Percentiles rank a stretch among this genome's conserved stretches.
These are phyloP conservation scores for Eucalyptus cloeziana DNA, from an alignment of 345 rosid genomes.

Conservation along the genomic window DNA sequence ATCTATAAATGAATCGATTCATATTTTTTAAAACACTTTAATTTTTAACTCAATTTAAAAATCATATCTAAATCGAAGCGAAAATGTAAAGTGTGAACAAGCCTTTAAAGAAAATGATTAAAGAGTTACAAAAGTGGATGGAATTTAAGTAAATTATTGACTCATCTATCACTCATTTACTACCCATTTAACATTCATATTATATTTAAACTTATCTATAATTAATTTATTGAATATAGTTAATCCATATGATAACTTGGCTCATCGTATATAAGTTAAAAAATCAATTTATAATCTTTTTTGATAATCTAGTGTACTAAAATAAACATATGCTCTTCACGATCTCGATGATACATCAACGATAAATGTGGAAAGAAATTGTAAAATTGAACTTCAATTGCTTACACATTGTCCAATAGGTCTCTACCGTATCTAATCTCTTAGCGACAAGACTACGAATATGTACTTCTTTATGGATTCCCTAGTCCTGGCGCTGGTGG, in stretches of 20 bases:
- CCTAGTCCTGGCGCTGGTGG: not conserved
- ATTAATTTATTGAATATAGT: too few relatives aligned
- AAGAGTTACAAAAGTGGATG: accelerated
- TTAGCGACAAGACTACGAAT: not conserved
- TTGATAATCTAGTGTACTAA: not conserved
- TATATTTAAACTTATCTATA: too few relatives aligned
- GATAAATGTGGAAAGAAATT: not conserved
- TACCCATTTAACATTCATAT: too few relatives aligned
- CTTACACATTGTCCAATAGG: not conserved
- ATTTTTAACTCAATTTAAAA: not conserved
- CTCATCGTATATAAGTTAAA: too few relatives aligned
- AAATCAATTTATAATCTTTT: too few relatives aligned
- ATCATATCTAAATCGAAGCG: accelerated
- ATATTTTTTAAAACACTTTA: too few relatives aligned
- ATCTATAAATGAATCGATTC: accelerated
- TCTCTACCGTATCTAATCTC: not conserved
- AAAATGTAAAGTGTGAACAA: accelerated
- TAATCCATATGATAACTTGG: too few relatives aligned
- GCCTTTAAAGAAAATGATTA: accelerated
- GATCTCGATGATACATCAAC: not conserved
- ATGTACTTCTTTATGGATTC: not conserved
- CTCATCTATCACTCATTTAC: not conserved
- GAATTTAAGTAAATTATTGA: too few relatives aligned
- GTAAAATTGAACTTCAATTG: not conserved
- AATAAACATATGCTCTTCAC: not conserved